These are phyloP conservation scores for Moricandia arvensis DNA, from an alignment of 345 rosid genomes.

Conservation along the genomic window DNA sequence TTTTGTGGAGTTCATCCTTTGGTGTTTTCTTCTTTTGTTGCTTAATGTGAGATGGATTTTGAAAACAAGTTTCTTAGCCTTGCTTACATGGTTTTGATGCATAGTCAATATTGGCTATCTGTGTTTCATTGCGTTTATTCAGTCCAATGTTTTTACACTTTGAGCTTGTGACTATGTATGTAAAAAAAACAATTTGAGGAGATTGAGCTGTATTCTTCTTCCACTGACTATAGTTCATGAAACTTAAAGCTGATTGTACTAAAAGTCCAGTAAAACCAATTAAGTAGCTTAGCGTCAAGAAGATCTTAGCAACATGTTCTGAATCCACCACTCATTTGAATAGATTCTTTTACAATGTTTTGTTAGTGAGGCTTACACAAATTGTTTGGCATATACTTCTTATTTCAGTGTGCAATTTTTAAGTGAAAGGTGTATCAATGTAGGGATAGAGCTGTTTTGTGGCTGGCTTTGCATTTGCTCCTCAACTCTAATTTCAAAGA, in stretches of 20 bases:
- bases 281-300: too few relatives aligned
- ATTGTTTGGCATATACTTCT: background rate
- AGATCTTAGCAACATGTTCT: background rate
- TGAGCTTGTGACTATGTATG: background rate
- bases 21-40: background rate
- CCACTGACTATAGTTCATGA: background rate
- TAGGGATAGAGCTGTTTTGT: background rate
- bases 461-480: slow-evolving; percentile 12
- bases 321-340: background rate
- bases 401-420: background rate
- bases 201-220: background rate
- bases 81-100: background rate
- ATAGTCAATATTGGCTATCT: background rate
- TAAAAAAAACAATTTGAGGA: background rate
- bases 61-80: background rate
- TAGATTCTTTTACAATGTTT: background rate
- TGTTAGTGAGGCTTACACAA: background rate
- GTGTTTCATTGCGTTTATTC: background rate
- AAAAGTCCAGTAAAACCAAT: background rate
- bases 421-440: background rate
- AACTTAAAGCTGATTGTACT: background rate
- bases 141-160: background rate
- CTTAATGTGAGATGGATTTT: background rate
- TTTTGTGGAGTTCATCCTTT: slow-evolving; percentile 4
- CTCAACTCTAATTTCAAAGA: background rate